Evolutionary conservation across 176 grass and related monocot genomes (phyloP).

Genomic region (Calamus simplicifolius): DNA sequence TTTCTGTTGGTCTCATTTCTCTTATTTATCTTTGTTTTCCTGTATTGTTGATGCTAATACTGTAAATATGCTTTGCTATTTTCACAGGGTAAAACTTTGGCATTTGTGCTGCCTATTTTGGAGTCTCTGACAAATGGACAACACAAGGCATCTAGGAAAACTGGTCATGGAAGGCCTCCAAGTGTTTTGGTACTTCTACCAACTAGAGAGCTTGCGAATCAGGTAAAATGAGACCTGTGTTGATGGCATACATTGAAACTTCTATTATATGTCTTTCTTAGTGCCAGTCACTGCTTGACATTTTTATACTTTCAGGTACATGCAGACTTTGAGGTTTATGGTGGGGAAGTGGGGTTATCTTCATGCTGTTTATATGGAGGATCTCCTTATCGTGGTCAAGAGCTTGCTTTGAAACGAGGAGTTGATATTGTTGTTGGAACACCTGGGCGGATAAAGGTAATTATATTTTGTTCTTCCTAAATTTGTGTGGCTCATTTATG

Average conservation of each 20-base stretch:
- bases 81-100: slow-evolving; percentile 83
- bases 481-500: background rate
- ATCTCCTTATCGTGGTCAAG: slow-evolving; percentile 62
- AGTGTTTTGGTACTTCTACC: slow-evolving; percentile 83
- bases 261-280: no score
- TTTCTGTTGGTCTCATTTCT: no score
- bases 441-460: slow-evolving; percentile 84
- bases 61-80: background rate
- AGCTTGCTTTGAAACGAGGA: slow-evolving; percentile 52
- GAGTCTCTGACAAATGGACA: slow-evolving; percentile 76
- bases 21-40: no score
- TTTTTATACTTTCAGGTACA: slow-evolving; percentile 45
- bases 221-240: slow-evolving; percentile 28
- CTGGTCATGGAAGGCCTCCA: slow-evolving; percentile 54
- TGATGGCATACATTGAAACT: no score
- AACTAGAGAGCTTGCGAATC: slow-evolving; percentile 89
- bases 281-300: no score
- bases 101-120: slow-evolving; percentile 91
- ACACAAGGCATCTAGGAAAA: slow-evolving; percentile 50
- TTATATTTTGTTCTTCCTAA: background rate
- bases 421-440: slow-evolving; percentile 95
- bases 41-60: no score
- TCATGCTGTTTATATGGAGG: slow-evolving; percentile 85
- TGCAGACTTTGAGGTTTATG: slow-evolving; percentile 73
- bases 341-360: slow-evolving; percentile 54